Evolutionary conservation across 352 stramenopile genomes (phyloP).

Genomic region (Phytopythium cucurbitacearum): DNA sequence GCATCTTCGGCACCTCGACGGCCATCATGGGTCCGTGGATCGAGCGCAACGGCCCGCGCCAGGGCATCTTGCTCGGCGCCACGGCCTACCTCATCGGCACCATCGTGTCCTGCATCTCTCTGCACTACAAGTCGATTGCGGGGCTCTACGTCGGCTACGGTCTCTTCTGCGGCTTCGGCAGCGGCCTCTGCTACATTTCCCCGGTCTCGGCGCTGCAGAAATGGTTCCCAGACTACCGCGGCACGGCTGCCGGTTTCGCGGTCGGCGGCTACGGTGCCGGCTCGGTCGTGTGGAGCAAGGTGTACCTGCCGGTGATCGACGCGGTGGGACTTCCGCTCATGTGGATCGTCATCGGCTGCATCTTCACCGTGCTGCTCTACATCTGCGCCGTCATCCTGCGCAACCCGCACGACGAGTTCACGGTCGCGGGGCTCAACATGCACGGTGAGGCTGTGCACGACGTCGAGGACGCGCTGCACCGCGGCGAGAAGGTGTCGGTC

Average conservation of each 20-base stretch:
- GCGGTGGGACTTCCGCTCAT: conserved; percentile 39
- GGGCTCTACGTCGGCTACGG: conserved; percentile 62
- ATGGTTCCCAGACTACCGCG: conserved; percentile 72
- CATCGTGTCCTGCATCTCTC: conserved; percentile 36
- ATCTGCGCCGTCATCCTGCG: conserved; percentile 43
- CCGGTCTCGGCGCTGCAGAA: conserved; percentile 65
- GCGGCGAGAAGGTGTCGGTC: conserved; percentile 15
- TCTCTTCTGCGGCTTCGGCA: conserved; percentile 59
- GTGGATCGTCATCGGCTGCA: conserved; percentile 40
- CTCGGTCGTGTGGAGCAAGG: conserved; percentile 56
- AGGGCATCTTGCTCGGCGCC: conserved; percentile 44
- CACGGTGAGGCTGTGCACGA: conserved; percentile 46
- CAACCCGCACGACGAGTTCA: conserved; percentile 51
- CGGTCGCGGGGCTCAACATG: conserved; percentile 45
- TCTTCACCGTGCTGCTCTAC: conserved; percentile 40
- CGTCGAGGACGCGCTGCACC: conserved; percentile 11
- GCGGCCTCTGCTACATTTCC: conserved; percentile 70
- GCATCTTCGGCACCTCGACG: conserved; percentile 51
- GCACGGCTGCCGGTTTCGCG: conserved; percentile 59
- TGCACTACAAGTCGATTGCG: conserved; percentile 37
- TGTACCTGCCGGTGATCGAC: conserved; percentile 53
- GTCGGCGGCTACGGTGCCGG: conserved; percentile 61
- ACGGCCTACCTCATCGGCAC: conserved; percentile 43
- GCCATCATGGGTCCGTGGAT: conserved; percentile 76
- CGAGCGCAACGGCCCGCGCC: conserved; percentile 51